Base-by-base conservation (phyloP, 2,329 filamentous ascomycete species). In the Fusarium gaditjirri region DNA sequence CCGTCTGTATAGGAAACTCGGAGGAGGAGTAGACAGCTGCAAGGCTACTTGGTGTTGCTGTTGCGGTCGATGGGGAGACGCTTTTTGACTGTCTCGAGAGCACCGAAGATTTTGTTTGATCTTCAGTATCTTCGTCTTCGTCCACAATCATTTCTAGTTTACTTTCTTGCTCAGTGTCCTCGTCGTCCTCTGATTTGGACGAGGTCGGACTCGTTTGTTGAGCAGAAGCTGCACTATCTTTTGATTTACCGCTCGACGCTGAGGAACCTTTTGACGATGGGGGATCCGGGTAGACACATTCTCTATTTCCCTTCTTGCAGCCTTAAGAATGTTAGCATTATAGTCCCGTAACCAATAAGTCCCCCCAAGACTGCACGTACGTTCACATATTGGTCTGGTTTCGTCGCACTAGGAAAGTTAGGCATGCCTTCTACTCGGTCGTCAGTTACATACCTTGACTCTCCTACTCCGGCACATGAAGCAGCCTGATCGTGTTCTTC, bases 401-500 rank as follows among this genome's bases (percentile, higher is more conserved):
- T 99, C 96, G 80, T 98, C 96, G 81, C 96, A 99, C 93, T 97
- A 75, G 27, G 41, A 61, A 59, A 23, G 44, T 75, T 67, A 76
- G 65, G 64, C n/a, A 65, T 41, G 42, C 25, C 58, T 44, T 47
- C 4, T 41, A 42, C 33, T 47, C 35, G 5, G 14, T 39, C 29
- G n/a, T 25, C 21, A 57, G 8, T 43, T 42, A n/a, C 78, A 72
- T 84, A 91, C 90, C 86, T 92, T 98, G 56, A 98, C 95, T 80
- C 96, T 90, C 74, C 96, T 89, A 76, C 91, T 92, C 65, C 96
- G 89, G 82, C 96, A 99, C 50, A 95, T 98, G 73, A 87, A 98
- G 83, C 96, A 99, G 33, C 96, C 96, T 71, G 94, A 98, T 76
- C 96, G 89, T 46, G 96, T 98, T 75, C 96, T 90, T 69, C 95